Evolutionary conservation across 805 yeast species (phyloP).

Genomic region (Ogataea methanolica): DNA sequence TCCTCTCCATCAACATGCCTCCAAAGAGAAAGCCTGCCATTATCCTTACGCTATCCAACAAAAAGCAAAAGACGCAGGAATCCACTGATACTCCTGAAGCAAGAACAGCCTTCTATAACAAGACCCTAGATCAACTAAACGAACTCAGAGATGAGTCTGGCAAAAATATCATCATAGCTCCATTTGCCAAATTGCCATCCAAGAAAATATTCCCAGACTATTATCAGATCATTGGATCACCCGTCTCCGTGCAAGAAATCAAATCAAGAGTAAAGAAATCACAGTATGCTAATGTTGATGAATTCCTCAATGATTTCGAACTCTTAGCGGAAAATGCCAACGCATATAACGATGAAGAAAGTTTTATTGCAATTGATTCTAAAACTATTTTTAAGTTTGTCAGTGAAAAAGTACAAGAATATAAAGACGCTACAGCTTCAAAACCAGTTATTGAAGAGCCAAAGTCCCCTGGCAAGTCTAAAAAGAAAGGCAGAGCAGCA

Average conservation of each 20-base stretch:
- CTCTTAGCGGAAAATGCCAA: constrained; percentile 68
- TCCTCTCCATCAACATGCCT: constrained; percentile 7
- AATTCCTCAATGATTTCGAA: constrained; percentile 56
- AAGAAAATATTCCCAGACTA: constrained; percentile 77
- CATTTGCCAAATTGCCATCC: constrained; percentile 70
- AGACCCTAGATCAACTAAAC: constrained; percentile 31
- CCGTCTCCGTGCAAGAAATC: constrained; percentile 70
- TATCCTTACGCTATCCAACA: constrained; percentile 11
- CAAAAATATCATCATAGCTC: constrained; percentile 33
- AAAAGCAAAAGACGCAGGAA: constrained; percentile 13
- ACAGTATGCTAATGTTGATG: constrained; percentile 34
- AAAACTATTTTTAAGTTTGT: constrained; percentile 52
- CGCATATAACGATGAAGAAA: constrained; percentile 62
- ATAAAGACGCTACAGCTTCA: constrained; percentile 18
- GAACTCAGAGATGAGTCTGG: constrained; percentile 33
- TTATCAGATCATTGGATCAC: constrained; percentile 56
- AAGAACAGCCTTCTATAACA: constrained; percentile 26
- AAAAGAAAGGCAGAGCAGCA: constrained; percentile 3
- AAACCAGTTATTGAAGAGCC: constrained; percentile 3
- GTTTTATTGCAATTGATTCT: constrained; percentile 67
- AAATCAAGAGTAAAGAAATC: constrained; percentile 38
- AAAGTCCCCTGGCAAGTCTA: background rate
- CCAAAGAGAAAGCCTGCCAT: constrained; percentile 18
- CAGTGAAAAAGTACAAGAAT: constrained; percentile 40
- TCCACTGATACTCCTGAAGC: constrained; percentile 4